Evolutionary conservation across 2,329 filamentous ascomycete species (phyloP), one percentile per base, ranked within the genome.

Genomic region (Colletotrichum sp.): DNA sequence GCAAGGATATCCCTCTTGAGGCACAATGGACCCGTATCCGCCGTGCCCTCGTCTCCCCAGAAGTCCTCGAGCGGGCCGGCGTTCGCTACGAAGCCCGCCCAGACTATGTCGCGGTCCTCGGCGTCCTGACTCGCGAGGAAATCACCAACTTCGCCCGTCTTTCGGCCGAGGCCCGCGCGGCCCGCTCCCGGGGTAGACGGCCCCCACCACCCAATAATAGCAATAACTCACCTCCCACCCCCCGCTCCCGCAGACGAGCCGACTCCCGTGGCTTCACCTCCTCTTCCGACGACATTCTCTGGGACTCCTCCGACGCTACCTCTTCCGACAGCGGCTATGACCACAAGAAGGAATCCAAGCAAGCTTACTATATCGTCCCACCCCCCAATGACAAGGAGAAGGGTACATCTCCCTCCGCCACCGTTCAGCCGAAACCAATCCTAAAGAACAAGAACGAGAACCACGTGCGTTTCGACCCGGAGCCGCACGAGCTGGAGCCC

Each of bases 51-150:
- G 86, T 93, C 10, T 92, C 90, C n/a, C 88, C 89, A 7, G 90
- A 91, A 77, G 89, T 92, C 0, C 84, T 93, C 5, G 85, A 88
- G 52, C 84, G 87, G 56, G 90, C 90, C 6, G 87, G 89, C 15
- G 86, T 91, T 27, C 88, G 91, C 12, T 93, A 91, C 78, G 91
- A 93, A 80, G 91, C 91, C 12, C 86, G 90, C 2, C 91, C 90
- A 0, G 87, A 89, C 2, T 93, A 91, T 74, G 90, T 93, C 4
- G 91, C 91, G 15, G 83, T 93, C 6, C 86, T 93, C 0, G 92
- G 92, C 6, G 84, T 88, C 16, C 84, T 93, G 4, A 85, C 85
- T 3, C 86, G 86, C 2, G 87, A 89, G 15, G 81, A 93, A 58
- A 88, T 93, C 52, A 83, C 84, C 25, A 85, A 88, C 8, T 89